Conservation (phyloP, 345 rosid species). For the Brassica napus region DNA sequence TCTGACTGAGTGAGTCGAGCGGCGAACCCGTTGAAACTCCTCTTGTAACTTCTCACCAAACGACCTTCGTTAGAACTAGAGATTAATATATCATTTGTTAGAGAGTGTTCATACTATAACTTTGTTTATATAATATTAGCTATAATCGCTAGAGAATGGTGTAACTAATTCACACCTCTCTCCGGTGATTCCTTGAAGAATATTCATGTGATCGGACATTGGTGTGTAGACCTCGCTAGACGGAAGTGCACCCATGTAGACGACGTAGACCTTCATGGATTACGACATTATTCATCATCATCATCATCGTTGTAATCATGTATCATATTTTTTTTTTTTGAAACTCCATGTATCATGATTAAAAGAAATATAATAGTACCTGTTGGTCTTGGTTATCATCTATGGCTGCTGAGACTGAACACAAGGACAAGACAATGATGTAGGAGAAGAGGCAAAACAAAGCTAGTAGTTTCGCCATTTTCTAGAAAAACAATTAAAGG, state of each 20-base stretch:
- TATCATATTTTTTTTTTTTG: neutral
- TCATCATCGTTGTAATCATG: neutral
- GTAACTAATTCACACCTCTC: conserved; percentile 30
- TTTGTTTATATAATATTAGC: neutral
- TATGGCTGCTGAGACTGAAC: conserved; percentile 15
- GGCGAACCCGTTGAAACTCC: conserved; percentile 67
- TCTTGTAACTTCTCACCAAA: conserved; percentile 52
- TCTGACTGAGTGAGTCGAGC: conserved; percentile 44
- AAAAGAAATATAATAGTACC: conserved; percentile 2
- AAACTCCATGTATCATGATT: neutral
- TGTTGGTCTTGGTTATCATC: conserved; percentile 19
- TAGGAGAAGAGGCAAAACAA: conserved; percentile 11
- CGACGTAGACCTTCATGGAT: conserved; percentile 25
- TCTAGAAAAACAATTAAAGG: neutral
- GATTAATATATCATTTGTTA: neutral
- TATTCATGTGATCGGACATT: conserved; percentile 38
- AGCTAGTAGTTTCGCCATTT: conserved; percentile 22
- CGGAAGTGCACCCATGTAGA: conserved; percentile 37
- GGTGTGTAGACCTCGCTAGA: conserved; percentile 29
- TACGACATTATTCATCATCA: neutral
- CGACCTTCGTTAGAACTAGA: conserved; percentile 37
- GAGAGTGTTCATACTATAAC: neutral
- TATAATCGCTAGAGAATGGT: neutral
- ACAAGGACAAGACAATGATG: conserved; percentile 1
- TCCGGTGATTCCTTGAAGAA: conserved; percentile 39